phyloP scores from a whole-genome alignment of 2,329 filamentous ascomycete genomes.

The Alternaria viburni region DNA sequence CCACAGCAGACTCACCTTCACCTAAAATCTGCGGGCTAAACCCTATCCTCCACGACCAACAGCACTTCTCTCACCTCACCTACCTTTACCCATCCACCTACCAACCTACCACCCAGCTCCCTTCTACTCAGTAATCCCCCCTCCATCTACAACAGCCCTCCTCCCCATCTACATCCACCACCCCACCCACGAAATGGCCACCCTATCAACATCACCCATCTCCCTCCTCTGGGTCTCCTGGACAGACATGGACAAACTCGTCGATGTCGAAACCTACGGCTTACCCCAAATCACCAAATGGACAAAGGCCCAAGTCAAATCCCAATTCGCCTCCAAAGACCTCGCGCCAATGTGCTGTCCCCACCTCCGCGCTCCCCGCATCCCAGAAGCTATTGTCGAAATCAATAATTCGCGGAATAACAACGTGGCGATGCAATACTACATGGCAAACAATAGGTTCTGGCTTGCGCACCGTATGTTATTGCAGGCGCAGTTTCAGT shows the following conservation, averaged over 20 bases:
- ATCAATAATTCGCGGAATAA: conserved; percentile 1
- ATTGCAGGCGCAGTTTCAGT: not conserved
- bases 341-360: not conserved
- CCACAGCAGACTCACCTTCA: not conserved
- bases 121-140: not conserved
- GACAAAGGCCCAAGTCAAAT: not conserved
- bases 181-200: not conserved
- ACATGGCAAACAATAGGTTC: not conserved
- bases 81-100: not conserved
- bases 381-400: not conserved
- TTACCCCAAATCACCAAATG: not conserved
- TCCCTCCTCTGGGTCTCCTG: not conserved
- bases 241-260: too few relatives aligned
- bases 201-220: not conserved
- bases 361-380: not conserved
- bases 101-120: not conserved
- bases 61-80: not conserved
- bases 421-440: not conserved
- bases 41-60: not conserved
- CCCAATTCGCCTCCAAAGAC: not conserved
- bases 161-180: not conserved
- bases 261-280: not conserved
- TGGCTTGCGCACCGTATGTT: not conserved
- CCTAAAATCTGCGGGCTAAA: not conserved
- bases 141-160: too few relatives aligned